A percentile compares a stretch with the other conserved stretches of the same genome.
Evolutionary conservation across 805 yeast genomes (phyloP).

Genomic region (Kuraishia floccosa): DNA sequence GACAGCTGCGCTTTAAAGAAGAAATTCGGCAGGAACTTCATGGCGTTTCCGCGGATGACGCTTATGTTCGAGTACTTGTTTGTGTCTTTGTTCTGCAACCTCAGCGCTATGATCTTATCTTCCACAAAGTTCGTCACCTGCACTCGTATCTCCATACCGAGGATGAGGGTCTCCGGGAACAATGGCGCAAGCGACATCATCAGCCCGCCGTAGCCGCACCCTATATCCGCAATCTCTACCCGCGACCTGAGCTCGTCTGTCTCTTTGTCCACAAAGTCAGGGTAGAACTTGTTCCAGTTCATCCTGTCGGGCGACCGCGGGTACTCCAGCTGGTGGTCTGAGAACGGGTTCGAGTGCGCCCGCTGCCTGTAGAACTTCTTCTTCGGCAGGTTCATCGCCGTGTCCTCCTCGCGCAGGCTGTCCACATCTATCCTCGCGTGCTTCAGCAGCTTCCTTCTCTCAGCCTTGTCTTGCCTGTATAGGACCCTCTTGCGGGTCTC

Average conservation of each 20-base stretch:
- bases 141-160: slow-evolving; percentile 97
- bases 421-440: slow-evolving; percentile 28
- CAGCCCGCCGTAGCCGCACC: slow-evolving; percentile 96
- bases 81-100: slow-evolving; percentile 32
- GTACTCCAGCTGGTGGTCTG: slow-evolving; percentile 87
- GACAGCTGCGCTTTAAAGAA: slow-evolving; percentile 72
- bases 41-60: slow-evolving; percentile 89
- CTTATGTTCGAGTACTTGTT: slow-evolving; percentile 67
- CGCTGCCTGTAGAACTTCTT: slow-evolving; percentile 89
- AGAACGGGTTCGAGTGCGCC: slow-evolving; percentile 96
- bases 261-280: slow-evolving; percentile 35
- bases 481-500: slow-evolving; percentile 30
- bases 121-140: slow-evolving; percentile 97
- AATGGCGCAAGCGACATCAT: slow-evolving; percentile 67
- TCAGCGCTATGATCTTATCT: slow-evolving; percentile 84
- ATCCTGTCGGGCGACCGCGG: slow-evolving; percentile 72
- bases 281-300: slow-evolving; percentile 81
- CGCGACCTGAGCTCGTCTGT: slow-evolving; percentile 30
- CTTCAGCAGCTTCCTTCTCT: slow-evolving; percentile 29
- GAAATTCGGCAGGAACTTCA: slow-evolving; percentile 95
- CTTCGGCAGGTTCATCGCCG: slow-evolving; percentile 50
- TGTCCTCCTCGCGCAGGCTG: slow-evolving; percentile 4
- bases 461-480: slow-evolving; percentile 36
- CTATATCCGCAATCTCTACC: slow-evolving; percentile 90
- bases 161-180: slow-evolving; percentile 61